A percentile compares a stretch with the other conserved stretches of the same genome.
Conservation (phyloP, 352 stramenopile species). For the Phytophthora hibernalis region DNA sequence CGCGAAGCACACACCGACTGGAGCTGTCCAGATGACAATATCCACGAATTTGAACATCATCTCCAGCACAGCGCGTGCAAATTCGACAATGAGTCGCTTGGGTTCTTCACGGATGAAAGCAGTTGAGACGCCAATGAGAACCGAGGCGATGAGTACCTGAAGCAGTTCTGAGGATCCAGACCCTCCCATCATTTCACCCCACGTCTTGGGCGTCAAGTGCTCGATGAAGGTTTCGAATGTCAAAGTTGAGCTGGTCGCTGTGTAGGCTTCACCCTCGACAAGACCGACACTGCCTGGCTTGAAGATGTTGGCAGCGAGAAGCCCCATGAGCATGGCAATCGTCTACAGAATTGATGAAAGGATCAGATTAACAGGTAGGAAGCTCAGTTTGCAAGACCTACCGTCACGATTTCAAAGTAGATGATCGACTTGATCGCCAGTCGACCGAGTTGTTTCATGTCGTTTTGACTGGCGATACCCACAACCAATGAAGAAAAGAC, state of each 20-base stretch:
- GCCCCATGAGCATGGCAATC: constrained; percentile 45
- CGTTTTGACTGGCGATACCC: constrained; percentile 47
- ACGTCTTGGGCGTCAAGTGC: constrained; percentile 60
- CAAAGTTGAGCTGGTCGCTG: constrained; percentile 26
- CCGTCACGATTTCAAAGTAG: constrained; percentile 60
- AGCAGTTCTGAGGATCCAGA: constrained; percentile 50
- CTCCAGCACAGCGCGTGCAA: constrained; percentile 42
- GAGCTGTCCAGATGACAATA: constrained; percentile 56
- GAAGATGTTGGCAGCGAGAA: constrained; percentile 53
- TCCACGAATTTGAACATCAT: constrained; percentile 66
- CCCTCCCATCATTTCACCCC: constrained; percentile 63
- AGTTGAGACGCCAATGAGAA: constrained; percentile 45
- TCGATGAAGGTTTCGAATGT: constrained; percentile 51
- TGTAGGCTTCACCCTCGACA: constrained; percentile 39
- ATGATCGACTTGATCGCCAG: constrained; percentile 56
- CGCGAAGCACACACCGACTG: constrained; percentile 52
- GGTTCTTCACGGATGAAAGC: constrained; percentile 28
- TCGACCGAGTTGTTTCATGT: constrained; percentile 53
- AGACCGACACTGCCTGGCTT: constrained; percentile 45
- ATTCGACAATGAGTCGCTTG: constrained; percentile 44
- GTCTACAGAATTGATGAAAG: constrained; percentile 13
- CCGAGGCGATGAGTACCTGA: constrained; percentile 48
- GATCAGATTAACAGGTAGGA: background rate
- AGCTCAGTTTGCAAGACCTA: background rate
- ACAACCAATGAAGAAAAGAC: constrained; percentile 61